Conservation (phyloP, 495 filamentous ascomycete species). For the Penicillium ochrochloron region DNA sequence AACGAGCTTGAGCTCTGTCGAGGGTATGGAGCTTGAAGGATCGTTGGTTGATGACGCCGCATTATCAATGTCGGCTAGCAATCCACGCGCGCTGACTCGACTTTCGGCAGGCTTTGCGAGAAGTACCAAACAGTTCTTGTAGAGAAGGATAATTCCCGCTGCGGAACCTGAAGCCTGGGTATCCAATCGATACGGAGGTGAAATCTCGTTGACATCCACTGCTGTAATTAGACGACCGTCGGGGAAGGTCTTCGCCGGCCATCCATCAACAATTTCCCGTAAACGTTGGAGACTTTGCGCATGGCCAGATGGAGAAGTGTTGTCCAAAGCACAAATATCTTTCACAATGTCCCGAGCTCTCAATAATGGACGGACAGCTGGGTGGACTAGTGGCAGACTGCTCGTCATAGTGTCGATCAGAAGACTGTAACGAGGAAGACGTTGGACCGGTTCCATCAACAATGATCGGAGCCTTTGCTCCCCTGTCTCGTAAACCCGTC, state of each 20-base stretch:
- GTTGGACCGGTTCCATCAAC: conserved; percentile 94
- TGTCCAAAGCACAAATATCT: conserved; percentile 91
- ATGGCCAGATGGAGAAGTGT: conserved; percentile 63
- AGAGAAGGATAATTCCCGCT: conserved; percentile 77
- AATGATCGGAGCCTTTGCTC: conserved; percentile 92
- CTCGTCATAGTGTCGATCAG: conserved; percentile 94
- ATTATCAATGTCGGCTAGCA: conserved; percentile 79
- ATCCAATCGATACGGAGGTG: conserved; percentile 68
- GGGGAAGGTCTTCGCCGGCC: conserved; percentile 75
- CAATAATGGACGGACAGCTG: conserved; percentile 76
- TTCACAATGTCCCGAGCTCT: conserved; percentile 89
- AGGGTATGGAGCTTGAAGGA: conserved; percentile 33
- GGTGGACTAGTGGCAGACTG: conserved; percentile 80
- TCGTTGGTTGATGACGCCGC: conserved; percentile 54
- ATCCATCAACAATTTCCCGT: conserved; percentile 73
- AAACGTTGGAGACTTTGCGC: conserved; percentile 72
- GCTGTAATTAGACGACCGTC: conserved; percentile 82
- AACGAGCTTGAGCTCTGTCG: conserved; percentile 70
- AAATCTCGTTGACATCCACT: conserved; percentile 77
- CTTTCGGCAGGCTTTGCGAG: conserved; percentile 66
- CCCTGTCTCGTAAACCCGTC: conserved; percentile 77
- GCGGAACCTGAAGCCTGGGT: conserved; percentile 41
- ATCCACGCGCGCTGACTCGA: conserved; percentile 70
- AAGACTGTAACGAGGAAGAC: conserved; percentile 91
- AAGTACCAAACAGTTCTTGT: conserved; percentile 79